Evolutionary conservation across 2,329 filamentous ascomycete species (phyloP).

Genomic region (Huntiella bhutanensis): DNA sequence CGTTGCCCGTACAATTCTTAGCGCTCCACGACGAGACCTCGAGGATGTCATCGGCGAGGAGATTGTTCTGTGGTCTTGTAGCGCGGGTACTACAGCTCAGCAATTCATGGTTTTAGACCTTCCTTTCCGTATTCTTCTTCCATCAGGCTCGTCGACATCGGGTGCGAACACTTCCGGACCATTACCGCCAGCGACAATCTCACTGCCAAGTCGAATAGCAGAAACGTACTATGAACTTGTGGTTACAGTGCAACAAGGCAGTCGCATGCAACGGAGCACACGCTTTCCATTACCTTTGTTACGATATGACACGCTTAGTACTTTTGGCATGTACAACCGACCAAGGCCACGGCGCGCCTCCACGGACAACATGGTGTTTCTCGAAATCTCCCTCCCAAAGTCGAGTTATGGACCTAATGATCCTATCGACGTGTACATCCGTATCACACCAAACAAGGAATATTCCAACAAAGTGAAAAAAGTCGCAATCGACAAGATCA

Average conservation of each 20-base stretch:
- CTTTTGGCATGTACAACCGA: conserved; percentile 98
- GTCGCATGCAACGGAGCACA: conserved; percentile 74
- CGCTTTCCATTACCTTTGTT: conserved; percentile 77
- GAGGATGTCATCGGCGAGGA: conserved; percentile 91
- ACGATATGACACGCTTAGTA: conserved; percentile 89
- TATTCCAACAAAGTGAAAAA: conserved; percentile 80
- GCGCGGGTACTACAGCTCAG: conserved; percentile 67
- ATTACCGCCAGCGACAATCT: conserved; percentile 80
- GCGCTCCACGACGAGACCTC: conserved; percentile 75
- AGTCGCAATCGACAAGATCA: conserved; percentile 87
- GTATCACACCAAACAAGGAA: conserved; percentile 77
- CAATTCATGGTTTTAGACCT: conserved; percentile 89
- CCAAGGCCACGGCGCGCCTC: conserved; percentile 75
- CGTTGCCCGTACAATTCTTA: conserved; percentile 76
- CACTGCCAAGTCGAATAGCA: conserved; percentile 78
- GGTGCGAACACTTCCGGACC: conserved; percentile 77
- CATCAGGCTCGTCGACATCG: conserved; percentile 54
- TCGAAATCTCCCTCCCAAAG: conserved; percentile 78
- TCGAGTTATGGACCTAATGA: conserved; percentile 96
- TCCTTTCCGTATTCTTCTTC: conserved; percentile 93
- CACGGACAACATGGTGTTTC: conserved; percentile 74
- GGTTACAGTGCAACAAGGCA: conserved; percentile 84
- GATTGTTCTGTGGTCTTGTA: conserved; percentile 75
- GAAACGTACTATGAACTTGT: conserved; percentile 96
- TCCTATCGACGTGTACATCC: conserved; percentile 90